Evolutionary conservation across 768 basidiomycete species (phyloP).

Genomic region (Mycena maculata): DNA sequence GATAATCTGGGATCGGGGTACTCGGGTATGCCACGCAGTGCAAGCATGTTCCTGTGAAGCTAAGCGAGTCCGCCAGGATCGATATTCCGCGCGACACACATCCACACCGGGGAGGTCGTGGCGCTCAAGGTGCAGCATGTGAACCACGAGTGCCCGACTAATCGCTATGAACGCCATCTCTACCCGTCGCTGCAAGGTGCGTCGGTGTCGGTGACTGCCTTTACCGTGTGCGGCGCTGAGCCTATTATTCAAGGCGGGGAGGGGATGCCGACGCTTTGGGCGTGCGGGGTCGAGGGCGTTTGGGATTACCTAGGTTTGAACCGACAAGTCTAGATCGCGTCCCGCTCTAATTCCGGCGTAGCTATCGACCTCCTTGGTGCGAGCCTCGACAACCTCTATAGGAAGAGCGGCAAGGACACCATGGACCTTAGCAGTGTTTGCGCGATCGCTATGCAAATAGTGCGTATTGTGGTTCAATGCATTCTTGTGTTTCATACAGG

Average conservation of each 20-base stretch:
- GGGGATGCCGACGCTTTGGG: constrained; percentile 82
- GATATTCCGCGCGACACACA: constrained; percentile 71
- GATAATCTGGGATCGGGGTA: constrained; percentile 77
- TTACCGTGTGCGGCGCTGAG: not conserved
- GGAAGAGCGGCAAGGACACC: constrained; percentile 62
- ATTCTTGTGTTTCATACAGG: constrained; percentile 18
- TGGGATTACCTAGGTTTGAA: no score
- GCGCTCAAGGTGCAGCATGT: constrained; percentile 80
- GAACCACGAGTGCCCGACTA: constrained; percentile 81
- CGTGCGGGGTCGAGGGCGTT: constrained; percentile 64
- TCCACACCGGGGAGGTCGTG: constrained; percentile 68
- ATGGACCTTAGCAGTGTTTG: constrained; percentile 82
- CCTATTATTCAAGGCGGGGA: constrained; percentile 55
- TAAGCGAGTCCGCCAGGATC: constrained; percentile 61
- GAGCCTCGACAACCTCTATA: constrained; percentile 73
- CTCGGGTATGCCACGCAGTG: constrained; percentile 61
- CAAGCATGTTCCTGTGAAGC: not conserved
- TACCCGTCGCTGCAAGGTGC: constrained; percentile 73
- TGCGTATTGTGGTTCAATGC: constrained; percentile 46
- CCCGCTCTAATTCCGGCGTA: no score
- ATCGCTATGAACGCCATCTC: constrained; percentile 73
- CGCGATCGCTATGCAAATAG: constrained; percentile 81
- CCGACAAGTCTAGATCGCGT: no score
- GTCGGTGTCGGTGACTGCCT: not conserved
- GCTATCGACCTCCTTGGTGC: constrained; percentile 82